These are phyloP conservation scores for Lepidopterella palustris DNA, from an alignment of 495 filamentous ascomycete species.

Conservation along the genomic window DNA sequence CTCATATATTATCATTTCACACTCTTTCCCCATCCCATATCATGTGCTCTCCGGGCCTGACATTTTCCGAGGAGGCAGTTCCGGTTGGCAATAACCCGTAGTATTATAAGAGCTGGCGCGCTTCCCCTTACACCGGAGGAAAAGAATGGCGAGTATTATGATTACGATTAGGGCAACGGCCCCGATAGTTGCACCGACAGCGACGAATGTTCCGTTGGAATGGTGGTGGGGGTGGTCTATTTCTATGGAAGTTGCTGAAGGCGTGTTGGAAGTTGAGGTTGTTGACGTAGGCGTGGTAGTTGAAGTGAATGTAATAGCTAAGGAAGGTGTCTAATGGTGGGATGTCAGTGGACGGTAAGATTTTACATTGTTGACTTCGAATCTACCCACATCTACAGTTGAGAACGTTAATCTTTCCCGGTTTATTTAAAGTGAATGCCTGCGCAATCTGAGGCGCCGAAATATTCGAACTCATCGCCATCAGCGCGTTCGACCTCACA, in stretches of 20 bases:
- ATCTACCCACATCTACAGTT: not conserved
- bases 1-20: not conserved
- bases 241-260: not conserved
- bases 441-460: conserved; percentile 4
- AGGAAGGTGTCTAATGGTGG: not conserved
- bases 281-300: not conserved
- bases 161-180: conserved; percentile 1
- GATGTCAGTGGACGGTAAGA: not conserved
- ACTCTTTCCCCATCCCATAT: not conserved
- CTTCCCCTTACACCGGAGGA: conserved; percentile 2
- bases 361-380: not conserved
- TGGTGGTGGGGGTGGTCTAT: not conserved
- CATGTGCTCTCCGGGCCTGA: not conserved
- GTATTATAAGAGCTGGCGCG: not conserved
- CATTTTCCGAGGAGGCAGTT: not conserved
- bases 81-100: not conserved
- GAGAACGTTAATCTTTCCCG: conserved; percentile 15
- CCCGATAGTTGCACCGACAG: conserved; percentile 11
- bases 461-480: conserved; percentile 13
- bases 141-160: not conserved
- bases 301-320: not conserved
- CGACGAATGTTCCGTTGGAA: conserved; percentile 6
- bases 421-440: not conserved
- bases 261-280: not conserved
- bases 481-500: not conserved